These are phyloP conservation scores for Brassica nigra DNA, from an alignment of 345 rosid species.

Conservation along the genomic window DNA sequence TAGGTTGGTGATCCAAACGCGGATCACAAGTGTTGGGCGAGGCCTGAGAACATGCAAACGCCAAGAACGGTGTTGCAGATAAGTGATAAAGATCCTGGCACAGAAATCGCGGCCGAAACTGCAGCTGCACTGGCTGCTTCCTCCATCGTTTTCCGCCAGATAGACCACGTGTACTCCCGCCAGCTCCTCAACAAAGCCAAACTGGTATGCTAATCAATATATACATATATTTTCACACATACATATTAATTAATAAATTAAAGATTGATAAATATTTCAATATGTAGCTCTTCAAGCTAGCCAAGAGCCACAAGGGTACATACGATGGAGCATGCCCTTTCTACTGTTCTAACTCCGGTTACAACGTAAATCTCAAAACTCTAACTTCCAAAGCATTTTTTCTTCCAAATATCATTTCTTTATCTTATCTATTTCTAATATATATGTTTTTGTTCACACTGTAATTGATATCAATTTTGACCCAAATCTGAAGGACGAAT, in stretches of 20 bases:
- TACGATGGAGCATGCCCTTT: constrained; percentile 96
- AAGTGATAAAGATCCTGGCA: constrained; percentile 53
- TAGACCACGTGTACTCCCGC: constrained; percentile 57
- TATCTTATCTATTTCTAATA: neutral
- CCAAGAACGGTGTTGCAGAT: constrained; percentile 71
- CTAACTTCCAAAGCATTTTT: neutral
- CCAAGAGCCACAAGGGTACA: constrained; percentile 66
- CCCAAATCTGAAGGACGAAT: constrained; percentile 67
- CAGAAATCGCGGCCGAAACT: constrained; percentile 87
- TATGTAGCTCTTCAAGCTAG: constrained; percentile 69
- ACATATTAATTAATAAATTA: neutral
- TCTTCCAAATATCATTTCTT: neutral
- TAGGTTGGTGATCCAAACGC: constrained; percentile 74
- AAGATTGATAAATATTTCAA: neutral
- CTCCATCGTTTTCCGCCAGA: constrained; percentile 60
- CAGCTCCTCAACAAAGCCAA: constrained; percentile 85
- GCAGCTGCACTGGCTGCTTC: constrained; percentile 85
- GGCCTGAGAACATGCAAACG: constrained; percentile 78
- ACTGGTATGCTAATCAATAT: constrained; percentile 39
- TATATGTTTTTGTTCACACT: neutral
- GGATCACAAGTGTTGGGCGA: constrained; percentile 84
- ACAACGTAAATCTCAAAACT: constrained; percentile 51
- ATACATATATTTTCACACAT: neutral
- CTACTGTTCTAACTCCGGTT: constrained; percentile 93
- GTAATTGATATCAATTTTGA: constrained; percentile 2